A percentile compares a stretch with the other conserved stretches of the same genome.
These are phyloP conservation scores for Funneliformis caledonium DNA, from an alignment of 371 early-diverging fungal genomes.

Conservation along the genomic window DNA sequence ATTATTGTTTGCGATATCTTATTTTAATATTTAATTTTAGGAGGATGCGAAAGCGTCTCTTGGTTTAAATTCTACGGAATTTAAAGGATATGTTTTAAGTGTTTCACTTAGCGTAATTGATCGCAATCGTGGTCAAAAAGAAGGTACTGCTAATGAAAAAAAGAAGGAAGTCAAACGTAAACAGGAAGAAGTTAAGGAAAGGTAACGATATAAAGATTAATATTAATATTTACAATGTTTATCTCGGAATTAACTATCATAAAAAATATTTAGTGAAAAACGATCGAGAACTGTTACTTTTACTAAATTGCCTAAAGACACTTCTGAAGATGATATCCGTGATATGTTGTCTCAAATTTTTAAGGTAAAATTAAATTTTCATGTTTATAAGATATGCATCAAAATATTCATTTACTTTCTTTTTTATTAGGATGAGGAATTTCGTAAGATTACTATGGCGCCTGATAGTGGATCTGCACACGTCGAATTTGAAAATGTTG, in stretches of 20 bases:
- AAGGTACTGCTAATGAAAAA: background rate
- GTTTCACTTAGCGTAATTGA: background rate
- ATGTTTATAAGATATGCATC: background rate
- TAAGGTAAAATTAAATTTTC: background rate
- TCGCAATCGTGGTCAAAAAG: background rate
- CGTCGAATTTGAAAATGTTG: background rate
- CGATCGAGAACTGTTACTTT: background rate
- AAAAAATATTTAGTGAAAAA: background rate
- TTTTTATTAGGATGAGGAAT: background rate
- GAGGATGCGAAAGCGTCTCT: constrained; percentile 7
- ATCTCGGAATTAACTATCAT: background rate
- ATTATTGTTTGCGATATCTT: background rate
- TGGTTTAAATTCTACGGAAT: constrained; percentile 3
- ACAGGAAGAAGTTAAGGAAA: background rate
- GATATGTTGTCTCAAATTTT: background rate
- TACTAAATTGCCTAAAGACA: background rate
- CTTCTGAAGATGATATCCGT: background rate
- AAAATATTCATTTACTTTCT: too few relatives aligned
- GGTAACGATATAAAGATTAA: background rate
- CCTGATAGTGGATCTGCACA: background rate
- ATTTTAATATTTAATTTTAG: background rate
- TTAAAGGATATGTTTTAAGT: constrained; percentile 9
- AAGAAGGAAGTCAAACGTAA: background rate
- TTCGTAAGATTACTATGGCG: background rate
- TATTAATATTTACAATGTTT: background rate